Conservation (phyloP, 2,329 filamentous ascomycete genomes). For the Pseudogymnoascus sp. region DNA sequence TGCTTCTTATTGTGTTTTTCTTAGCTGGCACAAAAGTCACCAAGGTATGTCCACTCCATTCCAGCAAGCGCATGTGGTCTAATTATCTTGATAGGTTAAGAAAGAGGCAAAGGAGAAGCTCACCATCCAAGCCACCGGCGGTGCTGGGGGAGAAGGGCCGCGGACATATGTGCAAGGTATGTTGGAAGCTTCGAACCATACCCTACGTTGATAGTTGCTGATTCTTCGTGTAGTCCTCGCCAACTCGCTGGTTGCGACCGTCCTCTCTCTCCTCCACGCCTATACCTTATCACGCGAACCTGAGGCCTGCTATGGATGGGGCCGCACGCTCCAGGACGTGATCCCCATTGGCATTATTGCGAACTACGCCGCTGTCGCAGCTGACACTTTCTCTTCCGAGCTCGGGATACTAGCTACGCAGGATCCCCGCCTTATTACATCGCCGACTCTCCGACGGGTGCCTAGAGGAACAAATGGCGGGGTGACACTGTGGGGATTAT, state of each 20-base stretch:
- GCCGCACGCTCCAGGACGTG: slow-evolving; percentile 56
- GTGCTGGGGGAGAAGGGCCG: slow-evolving; percentile 70
- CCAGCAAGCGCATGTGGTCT: slow-evolving; percentile 12
- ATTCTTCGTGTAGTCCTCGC: slow-evolving; percentile 57
- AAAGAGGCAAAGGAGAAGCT: slow-evolving; percentile 76
- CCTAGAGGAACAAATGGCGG: slow-evolving; percentile 92
- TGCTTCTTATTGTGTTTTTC: slow-evolving; percentile 78
- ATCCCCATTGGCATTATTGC: slow-evolving; percentile 51
- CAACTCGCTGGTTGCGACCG: slow-evolving; percentile 74
- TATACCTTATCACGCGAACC: slow-evolving; percentile 44
- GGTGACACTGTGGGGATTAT: slow-evolving; percentile 68
- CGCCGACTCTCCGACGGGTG: slow-evolving; percentile 66
- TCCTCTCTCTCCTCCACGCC: slow-evolving; percentile 54
- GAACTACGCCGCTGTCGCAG: slow-evolving; percentile 86
- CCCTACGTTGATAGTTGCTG: slow-evolving; percentile 13
- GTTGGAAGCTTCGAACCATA: slow-evolving; percentile 10
- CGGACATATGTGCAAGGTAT: slow-evolving; percentile 74
- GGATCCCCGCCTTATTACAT: slow-evolving; percentile 79
- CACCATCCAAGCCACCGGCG: slow-evolving; percentile 70
- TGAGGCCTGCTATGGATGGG: slow-evolving; percentile 49
- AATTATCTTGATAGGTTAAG: slow-evolving; percentile 58
- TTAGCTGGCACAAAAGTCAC: slow-evolving; percentile 77
- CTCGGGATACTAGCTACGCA: slow-evolving; percentile 79
- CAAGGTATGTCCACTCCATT: slow-evolving; percentile 49
- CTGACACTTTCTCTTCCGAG: slow-evolving; percentile 93